Percentiles rank a stretch among this genome's conserved stretches.
phyloP scores from a whole-genome alignment of 1,139 yeast genomes.

The Taphrina flavorubra region DNA sequence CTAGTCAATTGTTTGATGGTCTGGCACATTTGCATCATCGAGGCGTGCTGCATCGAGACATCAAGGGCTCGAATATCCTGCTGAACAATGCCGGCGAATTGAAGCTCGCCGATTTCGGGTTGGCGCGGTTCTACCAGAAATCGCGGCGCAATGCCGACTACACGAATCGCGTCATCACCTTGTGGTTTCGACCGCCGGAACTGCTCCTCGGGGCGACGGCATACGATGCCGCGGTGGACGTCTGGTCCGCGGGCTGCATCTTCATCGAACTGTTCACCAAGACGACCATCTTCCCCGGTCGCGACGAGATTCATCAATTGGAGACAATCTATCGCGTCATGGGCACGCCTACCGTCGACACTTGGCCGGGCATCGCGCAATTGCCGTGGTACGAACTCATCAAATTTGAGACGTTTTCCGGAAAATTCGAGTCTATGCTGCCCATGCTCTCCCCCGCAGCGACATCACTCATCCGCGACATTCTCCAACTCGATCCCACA shows the following conservation, averaged over 20 bases:
- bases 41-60: constrained; percentile 86
- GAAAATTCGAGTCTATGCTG: constrained; percentile 60
- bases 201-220: constrained; percentile 85
- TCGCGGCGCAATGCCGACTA: constrained; percentile 64
- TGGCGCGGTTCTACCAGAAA: constrained; percentile 64
- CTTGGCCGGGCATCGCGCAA: constrained; percentile 76
- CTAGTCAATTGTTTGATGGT: constrained; percentile 81
- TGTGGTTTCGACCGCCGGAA: constrained; percentile 98
- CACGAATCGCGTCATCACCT: constrained; percentile 90
- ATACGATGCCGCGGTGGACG: constrained; percentile 88
- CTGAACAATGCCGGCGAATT: constrained; percentile 72
- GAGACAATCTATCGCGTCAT: constrained; percentile 74
- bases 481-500: constrained; percentile 72
- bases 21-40: constrained; percentile 78
- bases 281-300: constrained; percentile 81
- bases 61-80: constrained; percentile 85
- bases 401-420: constrained; percentile 62
- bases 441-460: constrained; percentile 60
- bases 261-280: constrained; percentile 79
- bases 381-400: constrained; percentile 94
- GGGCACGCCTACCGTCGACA: constrained; percentile 82
- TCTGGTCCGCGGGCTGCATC: constrained; percentile 97
- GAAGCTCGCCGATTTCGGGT: constrained; percentile 91
- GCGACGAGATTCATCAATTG: constrained; percentile 84
- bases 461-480: constrained; percentile 66